phyloP scores from a whole-genome alignment of 2,329 filamentous ascomycete species.

The Tolypocladium album region DNA sequence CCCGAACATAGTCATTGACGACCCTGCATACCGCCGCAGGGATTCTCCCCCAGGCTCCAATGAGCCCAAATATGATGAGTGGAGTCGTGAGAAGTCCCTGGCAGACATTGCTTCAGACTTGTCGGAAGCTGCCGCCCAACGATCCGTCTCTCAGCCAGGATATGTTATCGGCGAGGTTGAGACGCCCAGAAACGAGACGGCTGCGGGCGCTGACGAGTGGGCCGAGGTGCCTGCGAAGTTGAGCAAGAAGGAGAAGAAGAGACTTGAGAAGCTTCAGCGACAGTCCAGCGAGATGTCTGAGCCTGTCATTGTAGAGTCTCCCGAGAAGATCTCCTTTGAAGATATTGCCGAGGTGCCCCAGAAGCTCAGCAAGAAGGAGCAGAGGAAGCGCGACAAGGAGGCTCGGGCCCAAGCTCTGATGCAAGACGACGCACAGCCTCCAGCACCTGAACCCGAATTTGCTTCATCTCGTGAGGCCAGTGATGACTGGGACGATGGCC shows the following conservation, averaged over 20 bases:
- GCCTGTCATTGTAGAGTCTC: constrained; percentile 1
- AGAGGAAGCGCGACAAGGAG: constrained; percentile 31
- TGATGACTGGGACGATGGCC: constrained; percentile 11
- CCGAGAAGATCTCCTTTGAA: constrained; percentile 8
- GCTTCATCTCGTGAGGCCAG: constrained; percentile 9
- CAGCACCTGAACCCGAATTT: constrained; percentile 7
- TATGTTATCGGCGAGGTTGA: constrained; percentile 38
- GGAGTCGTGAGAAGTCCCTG: constrained; percentile 36
- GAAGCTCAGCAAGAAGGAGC: constrained; percentile 22
- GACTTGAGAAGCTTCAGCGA: constrained; percentile 27
- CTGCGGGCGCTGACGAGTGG: constrained; percentile 12
- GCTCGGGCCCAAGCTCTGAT: constrained; percentile 14
- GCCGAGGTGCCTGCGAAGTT: constrained; percentile 18
- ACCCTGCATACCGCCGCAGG: constrained; percentile 51
- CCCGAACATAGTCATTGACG: constrained; percentile 57
- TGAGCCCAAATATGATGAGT: constrained; percentile 26
- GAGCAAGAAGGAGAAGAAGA: constrained; percentile 40
- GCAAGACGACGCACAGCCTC: constrained; percentile 12
- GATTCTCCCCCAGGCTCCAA: constrained; percentile 53
- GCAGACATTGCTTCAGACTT: constrained; percentile 36
- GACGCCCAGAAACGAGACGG: constrained; percentile 22
- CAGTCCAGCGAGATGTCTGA: constrained; percentile 5
- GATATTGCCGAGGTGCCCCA: constrained; percentile 12
- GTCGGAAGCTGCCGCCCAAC: background rate
- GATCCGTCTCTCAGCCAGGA: constrained; percentile 22